Evolutionary conservation across 352 stramenopile species (phyloP).

Genomic region (Pythium dissimile): DNA sequence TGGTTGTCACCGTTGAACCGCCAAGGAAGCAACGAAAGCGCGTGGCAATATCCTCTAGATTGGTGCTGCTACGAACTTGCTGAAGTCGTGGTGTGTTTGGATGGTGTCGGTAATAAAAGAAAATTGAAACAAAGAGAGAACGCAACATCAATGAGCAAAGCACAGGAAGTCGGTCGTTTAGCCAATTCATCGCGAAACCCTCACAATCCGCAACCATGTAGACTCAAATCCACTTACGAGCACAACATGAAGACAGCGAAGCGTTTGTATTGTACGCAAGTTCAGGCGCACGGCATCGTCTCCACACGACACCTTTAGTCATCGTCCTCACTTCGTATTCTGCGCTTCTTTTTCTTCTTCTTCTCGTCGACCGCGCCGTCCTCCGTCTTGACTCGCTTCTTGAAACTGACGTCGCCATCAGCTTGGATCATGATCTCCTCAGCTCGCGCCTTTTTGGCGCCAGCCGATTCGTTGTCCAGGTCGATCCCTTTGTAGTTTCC

Average conservation of each 20-base stretch:
- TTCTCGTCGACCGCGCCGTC: neutral
- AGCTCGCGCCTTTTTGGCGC: conserved; percentile 30
- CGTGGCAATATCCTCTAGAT: conserved; percentile 12
- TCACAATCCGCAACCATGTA: too few relatives aligned
- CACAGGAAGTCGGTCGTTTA: too few relatives aligned
- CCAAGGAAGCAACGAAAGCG: neutral
- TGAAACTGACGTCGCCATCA: conserved; percentile 61
- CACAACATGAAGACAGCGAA: too few relatives aligned
- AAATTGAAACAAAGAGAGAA: conserved; percentile 32
- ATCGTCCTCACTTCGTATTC: conserved; percentile 60
- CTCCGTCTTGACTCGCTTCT: conserved; percentile 44
- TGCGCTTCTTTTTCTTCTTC: conserved; percentile 67
- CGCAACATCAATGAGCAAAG: too few relatives aligned
- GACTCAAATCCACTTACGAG: too few relatives aligned
- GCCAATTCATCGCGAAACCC: too few relatives aligned
- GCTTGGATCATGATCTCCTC: conserved; percentile 54
- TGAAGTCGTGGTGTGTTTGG: neutral
- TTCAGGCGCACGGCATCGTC: too few relatives aligned
- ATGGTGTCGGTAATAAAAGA: conserved; percentile 24
- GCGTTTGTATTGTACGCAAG: too few relatives aligned
- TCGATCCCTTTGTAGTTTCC: conserved; percentile 83
- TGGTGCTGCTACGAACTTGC: conserved; percentile 2
- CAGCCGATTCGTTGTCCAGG: conserved; percentile 34
- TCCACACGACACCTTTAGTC: conserved; percentile 21
- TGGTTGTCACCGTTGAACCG: neutral